Evolutionary conservation across 2,329 filamentous ascomycete species (phyloP).

Genomic region (Talaromyces sp.): DNA sequence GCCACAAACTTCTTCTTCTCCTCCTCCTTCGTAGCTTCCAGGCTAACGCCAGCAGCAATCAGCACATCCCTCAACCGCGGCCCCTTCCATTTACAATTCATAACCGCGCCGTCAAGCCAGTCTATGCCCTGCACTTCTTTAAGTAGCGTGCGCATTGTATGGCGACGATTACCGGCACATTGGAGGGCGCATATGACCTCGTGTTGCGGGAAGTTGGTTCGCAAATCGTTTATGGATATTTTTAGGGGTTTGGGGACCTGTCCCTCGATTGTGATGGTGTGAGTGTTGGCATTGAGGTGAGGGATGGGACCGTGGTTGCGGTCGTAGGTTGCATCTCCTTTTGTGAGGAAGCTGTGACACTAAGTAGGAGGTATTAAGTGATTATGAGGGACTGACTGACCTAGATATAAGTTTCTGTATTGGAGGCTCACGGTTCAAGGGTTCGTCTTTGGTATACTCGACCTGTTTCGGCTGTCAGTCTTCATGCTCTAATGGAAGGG

Average conservation of each 20-base stretch:
- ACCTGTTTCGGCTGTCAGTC: neutral
- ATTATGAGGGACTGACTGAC: neutral
- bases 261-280: slow-evolving; percentile 52
- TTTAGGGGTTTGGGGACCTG: slow-evolving; percentile 44
- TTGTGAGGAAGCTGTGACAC: slow-evolving; percentile 52
- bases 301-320: slow-evolving; percentile 59
- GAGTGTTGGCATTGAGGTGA: slow-evolving; percentile 42
- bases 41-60: slow-evolving; percentile 38
- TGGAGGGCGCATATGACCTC: slow-evolving; percentile 58
- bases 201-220: slow-evolving; percentile 51
- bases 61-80: slow-evolving; percentile 56
- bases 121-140: slow-evolving; percentile 61
- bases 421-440: slow-evolving; percentile 35
- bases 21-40: slow-evolving; percentile 13
- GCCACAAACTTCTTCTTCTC: slow-evolving; percentile 48
- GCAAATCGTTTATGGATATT: slow-evolving; percentile 50
- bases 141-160: slow-evolving; percentile 60
- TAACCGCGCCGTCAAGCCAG: slow-evolving; percentile 60
- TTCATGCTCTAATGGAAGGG: neutral
- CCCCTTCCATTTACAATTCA: slow-evolving; percentile 60
- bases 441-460: slow-evolving; percentile 22
- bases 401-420: slow-evolving; percentile 28
- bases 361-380: neutral
- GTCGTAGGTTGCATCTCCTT: slow-evolving; percentile 54
- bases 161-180: slow-evolving; percentile 61